Base-by-base conservation (phyloP, 192 early-diverging fungal genomes). In the Chytriomyces confervae region DNA sequence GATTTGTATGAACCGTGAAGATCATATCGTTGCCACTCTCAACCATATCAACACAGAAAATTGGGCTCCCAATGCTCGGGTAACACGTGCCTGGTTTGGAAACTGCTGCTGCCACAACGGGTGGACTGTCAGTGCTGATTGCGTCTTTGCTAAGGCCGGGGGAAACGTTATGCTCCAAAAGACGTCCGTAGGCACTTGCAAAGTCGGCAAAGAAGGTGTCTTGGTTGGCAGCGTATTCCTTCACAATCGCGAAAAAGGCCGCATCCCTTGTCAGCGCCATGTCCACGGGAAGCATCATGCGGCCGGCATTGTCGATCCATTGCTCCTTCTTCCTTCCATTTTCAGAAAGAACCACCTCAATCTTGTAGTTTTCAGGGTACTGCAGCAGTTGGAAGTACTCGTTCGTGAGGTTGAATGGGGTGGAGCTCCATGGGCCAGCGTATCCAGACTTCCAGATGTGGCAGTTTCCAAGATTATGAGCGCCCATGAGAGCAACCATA, bases 401-500 rank as follows among this genome's bases (percentile, higher is more conserved):
- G 61, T 87, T 89, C 49, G 77, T 76, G 79, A 82, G 61, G 0
- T 18, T 13, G 36, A 50, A 44, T 16, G 83, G 81, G 64, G 82
- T 85, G 80, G 75, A 82, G 64, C 79, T 77, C 75, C 79, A 82
- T 18, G 75, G 60, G 71, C 91, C 91, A 50, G 83, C 82, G 80
- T 82, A 92, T n/a, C 92, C 91, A 69, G 85, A 87, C 6, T 89
- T 85, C 70, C 91, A 87, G n/a, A 78, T 61, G 75, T 92, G 91
- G 82, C 90, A 91, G 61, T 69, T 44, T 8, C 87, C 92, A 45
- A 94, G 76, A 27, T 87, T 81, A 76, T 94, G 92, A 23, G 92
- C 93, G 62, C 93, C 93, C 29, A 87, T 81, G 62, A 94, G 81
- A 7, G 91, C 91, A 24, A 92, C 91, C 66, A 89, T 91, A 62